Base-by-base conservation (phyloP, 2,329 filamentous ascomycete species). In the Microascus cirrosus region DNA sequence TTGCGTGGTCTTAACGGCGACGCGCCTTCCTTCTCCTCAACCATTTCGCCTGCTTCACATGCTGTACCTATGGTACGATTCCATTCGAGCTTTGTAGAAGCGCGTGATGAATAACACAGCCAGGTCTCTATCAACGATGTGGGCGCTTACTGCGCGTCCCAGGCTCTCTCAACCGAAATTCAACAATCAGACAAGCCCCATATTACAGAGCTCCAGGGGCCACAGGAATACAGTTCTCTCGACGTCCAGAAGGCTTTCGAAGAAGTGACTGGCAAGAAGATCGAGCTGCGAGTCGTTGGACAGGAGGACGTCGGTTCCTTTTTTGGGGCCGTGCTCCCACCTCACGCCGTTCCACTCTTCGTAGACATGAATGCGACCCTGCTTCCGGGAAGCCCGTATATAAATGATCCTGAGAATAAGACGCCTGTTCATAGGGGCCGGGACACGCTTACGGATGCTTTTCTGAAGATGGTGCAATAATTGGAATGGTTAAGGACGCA, bases 31-130 rank as follows among this genome's bases (percentile, higher is more conserved):
- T 18, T 56, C 35, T 45, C 1, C 54, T 48, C 36, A 18, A 45
- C 35, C 2, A 56, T 56, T 18, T 48, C 54, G 0, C 68, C 68
- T 1, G 56, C 60, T 0, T 61, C 70, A 13, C 63, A 68, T 11
- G 58, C 65, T 13, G 62, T 70, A 1, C 69, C 69, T 1, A 65
- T 71, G 65, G 69, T 70, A 62, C 11, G 39, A 12, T 32, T 25
- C 15, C 35, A 12, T 18, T 24, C n/a, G 12, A 15, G 13, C 45
- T 15, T 3, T 3, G 1, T 48, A 8, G 3, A 24, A 24, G 20
- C 8, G 12, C 20, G 24, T 45, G 13, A 18, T 32, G 15, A 45
- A 25, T 28, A 24, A 39, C 24, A 18, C 18, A 15, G 36, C 5
- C 2, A 45, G 54, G 54, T 56, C n/a, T 56, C 54, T 4, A 36